Evolutionary conservation across 192 early-diverging fungal species (phyloP).

Genomic region (Phycomyces nitens): DNA sequence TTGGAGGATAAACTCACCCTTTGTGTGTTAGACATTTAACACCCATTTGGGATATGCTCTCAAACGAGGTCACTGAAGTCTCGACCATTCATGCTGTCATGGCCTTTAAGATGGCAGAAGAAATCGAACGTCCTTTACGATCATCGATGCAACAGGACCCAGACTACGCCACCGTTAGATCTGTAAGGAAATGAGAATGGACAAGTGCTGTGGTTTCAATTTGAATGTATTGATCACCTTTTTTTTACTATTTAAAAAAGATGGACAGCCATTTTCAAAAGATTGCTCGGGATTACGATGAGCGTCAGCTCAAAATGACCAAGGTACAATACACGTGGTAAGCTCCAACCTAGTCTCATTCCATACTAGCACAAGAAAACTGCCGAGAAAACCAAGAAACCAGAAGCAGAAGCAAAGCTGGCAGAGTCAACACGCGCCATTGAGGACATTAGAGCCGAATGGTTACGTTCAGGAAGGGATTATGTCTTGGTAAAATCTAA

Average conservation of each 20-base stretch:
- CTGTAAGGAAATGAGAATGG: constrained; percentile 14
- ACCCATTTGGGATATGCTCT: constrained; percentile 27
- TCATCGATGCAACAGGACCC: constrained; percentile 9
- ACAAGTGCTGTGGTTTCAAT: neutral
- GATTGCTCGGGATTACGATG: constrained; percentile 34
- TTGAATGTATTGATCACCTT: no score
- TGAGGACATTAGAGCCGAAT: constrained; percentile 13
- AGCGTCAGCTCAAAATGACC: constrained; percentile 21
- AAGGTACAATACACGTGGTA: constrained; percentile 11
- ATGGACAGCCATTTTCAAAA: constrained; percentile 28
- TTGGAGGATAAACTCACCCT: neutral
- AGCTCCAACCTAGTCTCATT: neutral
- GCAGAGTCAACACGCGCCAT: constrained; percentile 5
- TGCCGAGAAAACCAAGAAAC: constrained; percentile 4
- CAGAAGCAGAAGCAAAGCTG: constrained; percentile 11
- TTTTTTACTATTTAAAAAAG: no score
- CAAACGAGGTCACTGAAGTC: constrained; percentile 30
- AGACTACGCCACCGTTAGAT: constrained; percentile 15
- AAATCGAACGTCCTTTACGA: constrained; percentile 36
- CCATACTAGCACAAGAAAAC: neutral
- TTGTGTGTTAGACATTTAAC: constrained; percentile 14
- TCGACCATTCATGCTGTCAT: constrained; percentile 33
- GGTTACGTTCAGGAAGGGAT: constrained; percentile 10
- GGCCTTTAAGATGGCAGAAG: constrained; percentile 35
- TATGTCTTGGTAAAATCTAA: constrained; percentile 9